Evolutionary conservation across 2,329 filamentous ascomycete species (phyloP), one percentile per base, ranked within the genome.

Genomic region (Sclerotinia borealis): DNA sequence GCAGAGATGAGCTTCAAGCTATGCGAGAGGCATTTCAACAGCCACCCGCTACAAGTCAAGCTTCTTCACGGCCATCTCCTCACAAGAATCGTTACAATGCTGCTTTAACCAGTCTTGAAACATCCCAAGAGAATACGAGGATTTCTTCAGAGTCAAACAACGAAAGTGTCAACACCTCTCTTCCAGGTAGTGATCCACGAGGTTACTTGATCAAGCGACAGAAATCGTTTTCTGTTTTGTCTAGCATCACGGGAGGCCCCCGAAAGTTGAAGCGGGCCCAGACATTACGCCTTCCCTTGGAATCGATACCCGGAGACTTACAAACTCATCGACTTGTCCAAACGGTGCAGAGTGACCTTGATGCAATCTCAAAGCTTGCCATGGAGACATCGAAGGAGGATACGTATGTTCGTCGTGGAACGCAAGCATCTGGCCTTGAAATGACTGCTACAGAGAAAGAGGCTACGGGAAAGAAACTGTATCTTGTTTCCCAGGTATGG

Each of bases 151-250:
- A 47, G 29, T 25, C 45, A 1, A 67, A 68, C 34, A 50, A 11
- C 19, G 43, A 64, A 50, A 39, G 50, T n/a, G 63, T 67, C 19
- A 64, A 68, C 22, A 69, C 69, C 6, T 58, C 64, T 17, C 56
- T 75, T n/a, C 64, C 67, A 2, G 68, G 72, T 63, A 68, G 65
- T 13, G 73, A 75, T 59, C 71, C 72, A 25, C 69, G 71, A 59
- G 70, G 69, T 11, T 74, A 75, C 59, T 55, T 73, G 19, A 74
- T 75, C 64, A 71, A 66, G 60, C 64, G 66, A 36, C 72, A 71
- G 56, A 70, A 67, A 36, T 72, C 69, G 3, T 59, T 68, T 34
- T 50, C 61, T 11, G 37, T 52, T 56, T 31, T 63, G 19, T 47
- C 49, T n/a, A 62, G 34, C 17, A 65, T 62, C 17, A 60, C 56